phyloP scores from a whole-genome alignment of 176 grass and related monocot genomes.

The Rhynchospora tenuis region DNA sequence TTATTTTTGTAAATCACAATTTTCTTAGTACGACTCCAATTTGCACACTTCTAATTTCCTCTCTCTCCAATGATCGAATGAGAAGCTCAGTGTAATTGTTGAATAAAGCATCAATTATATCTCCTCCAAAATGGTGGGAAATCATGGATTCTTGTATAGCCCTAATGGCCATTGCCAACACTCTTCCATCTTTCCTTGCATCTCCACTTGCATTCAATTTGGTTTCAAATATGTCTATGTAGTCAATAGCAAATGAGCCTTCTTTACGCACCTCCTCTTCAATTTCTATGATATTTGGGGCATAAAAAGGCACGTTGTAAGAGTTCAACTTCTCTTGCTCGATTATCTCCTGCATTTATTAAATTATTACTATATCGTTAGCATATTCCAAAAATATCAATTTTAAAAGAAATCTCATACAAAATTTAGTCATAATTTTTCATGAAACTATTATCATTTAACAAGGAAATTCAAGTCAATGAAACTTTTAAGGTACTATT shows the following conservation, averaged over 20 bases:
- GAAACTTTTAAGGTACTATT: too few species aligned
- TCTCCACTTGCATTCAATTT: constrained; percentile 71
- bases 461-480: too few species aligned
- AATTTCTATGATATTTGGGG: constrained; percentile 61
- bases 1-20: constrained; percentile 25
- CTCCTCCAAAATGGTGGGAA: constrained; percentile 70
- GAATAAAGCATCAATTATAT: constrained; percentile 65
- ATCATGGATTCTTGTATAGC: constrained; percentile 96
- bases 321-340: constrained; percentile 76
- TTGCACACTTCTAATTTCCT: constrained; percentile 72
- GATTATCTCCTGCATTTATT: constrained; percentile 40
- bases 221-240: constrained; percentile 71
- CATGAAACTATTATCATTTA: too few species aligned
- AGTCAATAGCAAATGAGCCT: constrained; percentile 71
- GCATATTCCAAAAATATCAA: background rate
- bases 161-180: constrained; percentile 72
- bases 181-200: constrained; percentile 64
- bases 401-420: too few species aligned
- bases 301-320: constrained; percentile 91
- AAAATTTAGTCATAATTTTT: background rate
- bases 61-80: constrained; percentile 62
- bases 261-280: constrained; percentile 63
- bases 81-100: constrained; percentile 58
- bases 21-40: constrained; percentile 64
- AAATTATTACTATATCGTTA: background rate